These are phyloP conservation scores for Taiozyma sp. DNA, from an alignment of 1,139 yeast species.

Conservation along the genomic window DNA sequence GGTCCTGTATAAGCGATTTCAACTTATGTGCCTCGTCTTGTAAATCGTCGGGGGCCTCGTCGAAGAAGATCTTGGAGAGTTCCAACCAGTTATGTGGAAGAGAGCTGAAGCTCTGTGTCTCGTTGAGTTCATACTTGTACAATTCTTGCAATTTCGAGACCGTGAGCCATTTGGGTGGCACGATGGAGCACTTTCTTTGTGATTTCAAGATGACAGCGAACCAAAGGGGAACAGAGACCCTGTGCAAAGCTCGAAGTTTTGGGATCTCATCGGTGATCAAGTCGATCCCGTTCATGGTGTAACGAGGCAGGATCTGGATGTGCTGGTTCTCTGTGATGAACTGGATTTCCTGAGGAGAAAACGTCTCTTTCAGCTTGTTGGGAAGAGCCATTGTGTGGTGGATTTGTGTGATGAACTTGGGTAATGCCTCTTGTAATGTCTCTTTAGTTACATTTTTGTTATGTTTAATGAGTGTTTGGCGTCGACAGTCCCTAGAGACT, in stretches of 20 bases:
- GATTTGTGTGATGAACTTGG: neutral
- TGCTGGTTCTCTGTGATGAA: conserved; percentile 81
- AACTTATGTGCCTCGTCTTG: conserved; percentile 54
- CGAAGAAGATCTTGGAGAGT: conserved; percentile 59
- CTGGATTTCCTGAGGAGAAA: conserved; percentile 75
- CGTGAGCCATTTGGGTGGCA: conserved; percentile 86
- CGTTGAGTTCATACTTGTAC: conserved; percentile 63
- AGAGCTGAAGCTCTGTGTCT: conserved; percentile 56
- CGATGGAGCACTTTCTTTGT: conserved; percentile 81
- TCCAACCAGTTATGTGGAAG: conserved; percentile 92
- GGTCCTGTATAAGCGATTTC: conserved; percentile 65
- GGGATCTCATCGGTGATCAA: conserved; percentile 45
- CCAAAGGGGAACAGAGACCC: conserved; percentile 82
- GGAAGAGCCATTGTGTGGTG: conserved; percentile 58
- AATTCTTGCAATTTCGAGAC: conserved; percentile 48
- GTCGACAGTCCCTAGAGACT: too few relatives aligned
- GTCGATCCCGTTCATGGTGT: conserved; percentile 57
- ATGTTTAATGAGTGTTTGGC: too few relatives aligned
- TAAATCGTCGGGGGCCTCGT: conserved; percentile 69
- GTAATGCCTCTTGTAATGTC: too few relatives aligned
- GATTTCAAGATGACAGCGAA: conserved; percentile 76
- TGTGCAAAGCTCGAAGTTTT: conserved; percentile 52
- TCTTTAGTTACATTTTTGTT: too few relatives aligned
- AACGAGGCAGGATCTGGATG: conserved; percentile 72
- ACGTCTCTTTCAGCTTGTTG: conserved; percentile 45